phyloP scores from a whole-genome alignment of 306 rosid species.

The Cucumis melo region DNA sequence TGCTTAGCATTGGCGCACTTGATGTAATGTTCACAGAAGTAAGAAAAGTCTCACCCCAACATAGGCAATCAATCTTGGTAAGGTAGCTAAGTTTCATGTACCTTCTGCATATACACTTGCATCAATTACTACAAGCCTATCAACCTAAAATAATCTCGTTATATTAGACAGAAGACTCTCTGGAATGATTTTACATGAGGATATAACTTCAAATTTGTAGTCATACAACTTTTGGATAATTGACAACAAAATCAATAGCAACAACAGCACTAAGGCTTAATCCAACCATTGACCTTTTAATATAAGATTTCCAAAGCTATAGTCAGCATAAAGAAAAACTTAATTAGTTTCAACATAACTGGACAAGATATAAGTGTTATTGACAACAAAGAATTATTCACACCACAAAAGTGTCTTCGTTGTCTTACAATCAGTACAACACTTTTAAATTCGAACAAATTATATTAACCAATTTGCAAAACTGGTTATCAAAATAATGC shows the following conservation, averaged over 20 bases:
- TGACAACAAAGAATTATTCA: neutral
- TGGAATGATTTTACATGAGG: neutral
- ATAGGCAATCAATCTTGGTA: conserved; percentile 57
- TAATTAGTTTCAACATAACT: neutral
- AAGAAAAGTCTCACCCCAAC: conserved; percentile 50
- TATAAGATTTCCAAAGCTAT: conserved; percentile 81
- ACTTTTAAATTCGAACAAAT: too few species aligned
- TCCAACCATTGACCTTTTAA: conserved; percentile 79
- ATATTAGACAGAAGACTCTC: neutral
- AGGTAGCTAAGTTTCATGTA: conserved; percentile 49
- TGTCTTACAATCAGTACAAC: too few species aligned
- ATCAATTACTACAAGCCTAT: conserved; percentile 77
- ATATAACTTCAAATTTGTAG: neutral
- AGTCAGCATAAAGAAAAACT: conserved; percentile 6
- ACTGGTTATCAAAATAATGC: too few species aligned
- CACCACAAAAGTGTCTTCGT: too few species aligned
- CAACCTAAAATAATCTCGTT: conserved; percentile 46
- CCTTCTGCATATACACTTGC: conserved; percentile 92
- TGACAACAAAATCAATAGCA: conserved; percentile 80
- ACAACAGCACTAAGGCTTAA: conserved; percentile 97
- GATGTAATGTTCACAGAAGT: neutral
- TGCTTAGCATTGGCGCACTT: neutral
- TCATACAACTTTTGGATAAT: conserved; percentile 76
- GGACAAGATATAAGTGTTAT: neutral
- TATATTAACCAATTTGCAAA: too few species aligned